Base-by-base conservation (phyloP, 2,329 filamentous ascomycete genomes). In the Fusarium oligoseptatum region DNA sequence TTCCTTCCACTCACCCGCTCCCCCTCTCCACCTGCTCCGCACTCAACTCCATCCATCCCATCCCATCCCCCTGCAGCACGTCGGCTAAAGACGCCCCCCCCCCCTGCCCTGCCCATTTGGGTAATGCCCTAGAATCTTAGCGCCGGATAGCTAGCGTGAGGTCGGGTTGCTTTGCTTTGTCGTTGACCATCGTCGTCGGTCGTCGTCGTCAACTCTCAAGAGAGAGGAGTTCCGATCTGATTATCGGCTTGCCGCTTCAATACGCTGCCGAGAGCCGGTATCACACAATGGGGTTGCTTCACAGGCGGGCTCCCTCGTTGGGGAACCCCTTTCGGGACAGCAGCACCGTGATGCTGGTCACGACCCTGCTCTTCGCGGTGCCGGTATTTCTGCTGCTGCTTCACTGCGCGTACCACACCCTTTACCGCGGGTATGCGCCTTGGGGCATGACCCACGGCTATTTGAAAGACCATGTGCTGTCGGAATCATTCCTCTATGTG, bases 401-500 rank as follows among this genome's bases (percentile, higher is more conserved):
- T 17, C 75, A 77, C 55, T 71, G 68, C 48, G 52, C 29, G n/a
- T 68, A 76, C 24, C 71, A 71, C 24, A 67, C 48, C 22, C 68
- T 70, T 36, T 62, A 67, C 6, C 39, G 55, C 15, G 43, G 41
- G 24, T 43, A 64, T 11, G 45, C 60, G 14, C 45, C 68, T 22
- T 74, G 68, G 72, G 65, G 60, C 6, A 29, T 62, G 60, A 36
- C 34, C 27, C 65, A 72, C 65, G 61, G 60, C n/a, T 52, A 66
- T 14, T 11, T 36, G n/a, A 37, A 55, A 2, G 62, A 71, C 14
- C 6, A 15, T 15, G 29, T 24, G 5, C 45, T 65, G 17, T 45
- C 68, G 10, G 29, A 17, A 32, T 58, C 41, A 14, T 32, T 76
- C 6, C 83, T 89, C 66, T 88, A 87, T 77, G 86, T 85, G 57